Evolutionary conservation across 106 monocot genomes (phyloP), one percentile per base, ranked within the genome.

Genomic region (Chionographis japonica): DNA sequence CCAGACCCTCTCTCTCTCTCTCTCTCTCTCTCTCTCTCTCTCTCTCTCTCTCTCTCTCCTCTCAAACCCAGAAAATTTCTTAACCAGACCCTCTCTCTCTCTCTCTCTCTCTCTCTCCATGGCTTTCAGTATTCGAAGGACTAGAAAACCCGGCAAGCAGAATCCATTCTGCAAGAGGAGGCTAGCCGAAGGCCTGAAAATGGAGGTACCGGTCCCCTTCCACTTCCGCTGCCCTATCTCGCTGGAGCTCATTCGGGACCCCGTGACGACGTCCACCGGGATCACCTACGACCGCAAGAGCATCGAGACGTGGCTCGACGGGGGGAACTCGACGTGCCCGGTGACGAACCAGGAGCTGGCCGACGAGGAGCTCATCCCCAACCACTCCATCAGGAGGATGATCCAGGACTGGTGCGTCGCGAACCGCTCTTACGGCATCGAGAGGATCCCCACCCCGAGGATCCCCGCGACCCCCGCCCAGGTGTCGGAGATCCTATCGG

Each of bases 241-340:
- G 4, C 78, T 84, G 3, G 84, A 88, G 0, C 65, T 88, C 4
- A 88, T 88, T 83, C 77, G 60, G 50, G 88, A 88, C 37, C 88
- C 84, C 4, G 88, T 88, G 37, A 81, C 65, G 0, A 52, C 60
- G 13, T 35, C 75, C 19, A 72, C 83, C 7, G 88, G 88, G 15
- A 88, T 88, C 88, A 88, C 88, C 70, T 88, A 81, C 77, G 88
- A 88, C 68, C 77, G 88, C 2, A 60, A 17, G 12, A 88, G 83
- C 77, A 88, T 88, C 73, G 84, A 88, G 72, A 58, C 67, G 13
- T 84, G 79, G 83, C 66, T 84, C 52, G 83, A 79, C 17, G 42
- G 16, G 12, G 83, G 83, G 17, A 49, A 63, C 67, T 1, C 12
- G 37, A 63, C 63, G 4, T 84, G 83, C 27, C 83, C 83, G 9